Percentiles rank a stretch among this genome's conserved stretches.
Conservation (phyloP, 345 rosid species). For the Fremontodendron californicum region DNA sequence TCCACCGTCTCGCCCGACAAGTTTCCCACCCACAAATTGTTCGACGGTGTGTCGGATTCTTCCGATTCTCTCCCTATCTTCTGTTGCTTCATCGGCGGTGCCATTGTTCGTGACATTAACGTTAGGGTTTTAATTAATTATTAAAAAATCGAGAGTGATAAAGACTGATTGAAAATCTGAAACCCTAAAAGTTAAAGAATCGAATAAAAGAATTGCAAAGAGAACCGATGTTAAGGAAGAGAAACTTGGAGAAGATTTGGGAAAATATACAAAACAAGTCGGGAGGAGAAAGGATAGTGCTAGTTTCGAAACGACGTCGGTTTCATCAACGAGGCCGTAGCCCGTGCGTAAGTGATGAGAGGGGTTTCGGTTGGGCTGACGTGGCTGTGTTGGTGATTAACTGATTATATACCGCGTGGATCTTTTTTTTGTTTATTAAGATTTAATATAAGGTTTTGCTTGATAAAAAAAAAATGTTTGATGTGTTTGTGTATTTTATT, state of each 20-base stretch:
- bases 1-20: slow-evolving; percentile 54
- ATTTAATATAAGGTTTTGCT: too few species aligned
- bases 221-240: neutral
- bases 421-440: too few species aligned
- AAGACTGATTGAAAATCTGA: neutral
- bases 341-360: too few species aligned
- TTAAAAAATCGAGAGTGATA: neutral
- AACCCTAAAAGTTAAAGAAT: neutral
- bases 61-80: slow-evolving; percentile 35
- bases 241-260: neutral
- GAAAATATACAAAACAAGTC: neutral
- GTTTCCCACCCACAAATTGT: slow-evolving; percentile 87
- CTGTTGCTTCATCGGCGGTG: slow-evolving; percentile 34
- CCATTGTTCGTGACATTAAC: slow-evolving; percentile 26
- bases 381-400: too few species aligned
- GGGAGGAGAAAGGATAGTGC: neutral
- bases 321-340: neutral
- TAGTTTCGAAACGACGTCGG: neutral
- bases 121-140: neutral
- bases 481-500: too few species aligned
- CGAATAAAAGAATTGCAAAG: neutral
- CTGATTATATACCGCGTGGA: too few species aligned
- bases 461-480: too few species aligned
- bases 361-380: too few species aligned
- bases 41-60: slow-evolving; percentile 44